Base-by-base conservation (phyloP, 2,329 filamentous ascomycete genomes). In the Xylariales sp. region DNA sequence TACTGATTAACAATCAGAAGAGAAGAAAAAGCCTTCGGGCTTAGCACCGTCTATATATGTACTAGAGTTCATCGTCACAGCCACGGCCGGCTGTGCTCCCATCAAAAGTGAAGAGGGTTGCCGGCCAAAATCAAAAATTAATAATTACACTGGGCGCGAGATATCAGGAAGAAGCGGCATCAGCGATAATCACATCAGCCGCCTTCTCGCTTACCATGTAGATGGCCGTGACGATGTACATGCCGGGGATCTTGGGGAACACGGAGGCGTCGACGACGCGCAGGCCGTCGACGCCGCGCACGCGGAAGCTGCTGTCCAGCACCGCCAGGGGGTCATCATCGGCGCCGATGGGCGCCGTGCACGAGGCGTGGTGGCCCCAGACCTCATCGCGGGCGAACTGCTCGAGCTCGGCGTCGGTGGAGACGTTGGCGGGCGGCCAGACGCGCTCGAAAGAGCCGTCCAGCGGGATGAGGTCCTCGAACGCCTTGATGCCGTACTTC, bases 191-290 rank as follows among this genome's bases (percentile, higher is more conserved):
- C 19, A 68, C 69, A 56, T 76, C 76, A 3, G 74, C 72, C 1
- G 78, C 78, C 63, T 82, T 83, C 62, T 83, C 77, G 2, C 66
- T 67, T 5, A 76, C 61, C 55, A 81, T 73, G 44, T 72, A 76
- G 3, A 69, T 72, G 2, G 72, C 64, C 2, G 72, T 47, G 0
- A 63, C 61, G 33, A 67, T 66, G 46, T 67, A 37, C 18, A 52
- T 53, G 5, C 75, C 76, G 7, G 60, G 56, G 29, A 60, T 73
- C 35, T n/a, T n/a, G n/a, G n/a, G n/a, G n/a, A n/a, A n/a, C n/a
- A n/a, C n/a, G n/a, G n/a, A n/a, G n/a, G n/a, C n/a, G n/a, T n/a
- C n/a, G n/a, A n/a, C n/a, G n/a, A n/a, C n/a, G n/a, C n/a, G n/a
- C n/a, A n/a, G n/a, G 0, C 72, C 70, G 1, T 64, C 55, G 0